Percentiles rank a stretch among this genome's conserved stretches.
Evolutionary conservation across 2,329 filamentous ascomycete genomes (phyloP).

Genomic region (Pezicula neosporulosa): DNA sequence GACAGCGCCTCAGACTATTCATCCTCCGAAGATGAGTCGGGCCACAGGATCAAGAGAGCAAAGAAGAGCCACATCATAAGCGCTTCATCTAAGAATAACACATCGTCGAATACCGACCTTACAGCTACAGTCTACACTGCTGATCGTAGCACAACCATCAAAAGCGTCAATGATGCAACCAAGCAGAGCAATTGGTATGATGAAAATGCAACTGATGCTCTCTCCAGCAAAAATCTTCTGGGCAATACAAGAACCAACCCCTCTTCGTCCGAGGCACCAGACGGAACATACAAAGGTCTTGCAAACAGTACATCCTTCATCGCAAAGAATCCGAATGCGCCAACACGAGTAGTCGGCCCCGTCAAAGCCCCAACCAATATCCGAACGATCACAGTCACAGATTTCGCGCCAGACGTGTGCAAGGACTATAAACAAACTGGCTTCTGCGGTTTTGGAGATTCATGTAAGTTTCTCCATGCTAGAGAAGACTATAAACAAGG

Average conservation of each 20-base stretch:
- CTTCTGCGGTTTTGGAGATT: constrained; percentile 38
- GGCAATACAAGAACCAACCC: constrained; percentile 47
- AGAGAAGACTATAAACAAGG: constrained; percentile 82
- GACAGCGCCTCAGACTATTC: constrained; percentile 61
- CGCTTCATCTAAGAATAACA: constrained; percentile 52
- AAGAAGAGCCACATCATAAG: constrained; percentile 67
- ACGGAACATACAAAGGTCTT: constrained; percentile 75
- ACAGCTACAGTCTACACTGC: constrained; percentile 54
- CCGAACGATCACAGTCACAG: constrained; percentile 82
- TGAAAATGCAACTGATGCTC: constrained; percentile 47
- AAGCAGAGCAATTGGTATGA: constrained; percentile 90
- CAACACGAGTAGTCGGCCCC: constrained; percentile 70
- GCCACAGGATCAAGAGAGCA: constrained; percentile 74
- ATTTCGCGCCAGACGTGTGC: constrained; percentile 90
- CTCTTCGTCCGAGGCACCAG: constrained; percentile 32
- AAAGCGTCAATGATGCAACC: constrained; percentile 79
- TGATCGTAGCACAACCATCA: constrained; percentile 59
- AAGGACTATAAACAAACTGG: constrained; percentile 89
- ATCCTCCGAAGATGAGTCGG: constrained; percentile 73
- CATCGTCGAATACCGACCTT: constrained; percentile 38
- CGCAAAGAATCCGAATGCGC: constrained; percentile 74
- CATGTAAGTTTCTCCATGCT: constrained; percentile 77
- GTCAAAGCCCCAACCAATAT: constrained; percentile 88
- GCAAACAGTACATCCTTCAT: constrained; percentile 71
- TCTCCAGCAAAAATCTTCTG: constrained; percentile 49